phyloP scores from a whole-genome alignment of 2,329 filamentous ascomycete species.

The Ceratocystis destructans region DNA sequence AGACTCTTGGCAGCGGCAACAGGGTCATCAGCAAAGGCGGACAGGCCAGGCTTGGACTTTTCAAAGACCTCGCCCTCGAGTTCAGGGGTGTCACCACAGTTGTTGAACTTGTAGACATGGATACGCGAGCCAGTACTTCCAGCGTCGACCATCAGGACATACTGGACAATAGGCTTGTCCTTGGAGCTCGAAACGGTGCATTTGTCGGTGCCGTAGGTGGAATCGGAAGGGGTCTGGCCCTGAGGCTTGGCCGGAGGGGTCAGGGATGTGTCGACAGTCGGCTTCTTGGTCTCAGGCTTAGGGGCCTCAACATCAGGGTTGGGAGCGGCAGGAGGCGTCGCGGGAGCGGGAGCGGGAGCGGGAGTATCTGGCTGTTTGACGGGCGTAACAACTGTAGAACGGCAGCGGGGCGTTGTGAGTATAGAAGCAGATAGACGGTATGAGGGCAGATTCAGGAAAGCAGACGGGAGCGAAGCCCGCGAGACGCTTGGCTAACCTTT shows the following conservation, averaged over 20 bases:
- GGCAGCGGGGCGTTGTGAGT: neutral
- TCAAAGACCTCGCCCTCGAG: conserved; percentile 86
- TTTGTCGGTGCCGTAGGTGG: conserved; percentile 52
- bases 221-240: conserved; percentile 44
- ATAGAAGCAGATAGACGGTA: neutral
- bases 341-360: neutral
- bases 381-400: conserved; percentile 1
- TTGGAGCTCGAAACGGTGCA: conserved; percentile 75
- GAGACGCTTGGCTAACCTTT: conserved; percentile 23
- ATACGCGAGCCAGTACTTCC: conserved; percentile 96
- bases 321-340: conserved; percentile 14
- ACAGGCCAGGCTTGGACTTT: conserved; percentile 81
- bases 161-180: conserved; percentile 89
- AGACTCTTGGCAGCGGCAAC: conserved; percentile 80
- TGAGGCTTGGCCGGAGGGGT: conserved; percentile 13
- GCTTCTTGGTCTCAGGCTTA: conserved; percentile 14
- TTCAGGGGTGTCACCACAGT: conserved; percentile 87
- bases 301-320: conserved; percentile 7
- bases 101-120: conserved; percentile 95
- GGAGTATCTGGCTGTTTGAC: conserved; percentile 3
- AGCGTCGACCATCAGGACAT: conserved; percentile 97
- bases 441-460: neutral
- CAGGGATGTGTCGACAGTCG: conserved; percentile 1
- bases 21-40: conserved; percentile 74
- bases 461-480: conserved; percentile 20